phyloP scores from a whole-genome alignment of 2,329 filamentous ascomycete species.

The Aspergillus novofumigatus region DNA sequence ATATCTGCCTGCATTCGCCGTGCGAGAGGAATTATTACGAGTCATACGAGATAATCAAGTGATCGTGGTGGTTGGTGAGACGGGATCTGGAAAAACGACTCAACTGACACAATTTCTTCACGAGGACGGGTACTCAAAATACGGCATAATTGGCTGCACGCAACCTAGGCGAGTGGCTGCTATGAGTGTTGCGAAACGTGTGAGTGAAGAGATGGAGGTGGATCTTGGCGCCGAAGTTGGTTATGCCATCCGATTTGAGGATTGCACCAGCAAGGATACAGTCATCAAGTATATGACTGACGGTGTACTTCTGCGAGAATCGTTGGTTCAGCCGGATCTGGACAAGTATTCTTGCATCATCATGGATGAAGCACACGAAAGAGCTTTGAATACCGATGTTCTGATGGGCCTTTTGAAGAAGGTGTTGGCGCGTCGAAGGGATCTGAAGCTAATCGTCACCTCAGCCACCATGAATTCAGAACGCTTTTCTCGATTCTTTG shows the following conservation, averaged over 20 bases:
- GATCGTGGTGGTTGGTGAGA: constrained; percentile 93
- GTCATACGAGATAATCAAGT: constrained; percentile 97
- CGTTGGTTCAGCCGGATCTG: constrained; percentile 83
- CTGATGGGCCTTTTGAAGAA: constrained; percentile 98
- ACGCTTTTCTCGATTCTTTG: constrained; percentile 92
- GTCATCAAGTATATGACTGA: constrained; percentile 99
- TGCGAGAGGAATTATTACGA: constrained; percentile 84
- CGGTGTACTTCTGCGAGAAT: constrained; percentile 88
- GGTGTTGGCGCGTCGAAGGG: constrained; percentile 79
- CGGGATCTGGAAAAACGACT: constrained; percentile 95
- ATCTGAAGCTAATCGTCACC: constrained; percentile 94
- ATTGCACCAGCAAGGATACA: constrained; percentile 93
- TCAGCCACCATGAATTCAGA: constrained; percentile 99
- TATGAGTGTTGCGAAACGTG: constrained; percentile 98
- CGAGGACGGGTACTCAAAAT: constrained; percentile 86
- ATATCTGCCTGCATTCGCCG: constrained; percentile 90
- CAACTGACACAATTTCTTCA: constrained; percentile 94
- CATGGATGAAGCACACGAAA: constrained; percentile 98
- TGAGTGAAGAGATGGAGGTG: constrained; percentile 97
- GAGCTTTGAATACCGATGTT: constrained; percentile 93
- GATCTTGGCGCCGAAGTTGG: constrained; percentile 82
- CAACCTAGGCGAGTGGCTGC: constrained; percentile 94
- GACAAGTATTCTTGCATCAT: constrained; percentile 98
- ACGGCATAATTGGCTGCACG: constrained; percentile 91
- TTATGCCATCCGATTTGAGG: constrained; percentile 97